Conservation (phyloP, 345 rosid genomes). For the Aethionema arabicum region DNA sequence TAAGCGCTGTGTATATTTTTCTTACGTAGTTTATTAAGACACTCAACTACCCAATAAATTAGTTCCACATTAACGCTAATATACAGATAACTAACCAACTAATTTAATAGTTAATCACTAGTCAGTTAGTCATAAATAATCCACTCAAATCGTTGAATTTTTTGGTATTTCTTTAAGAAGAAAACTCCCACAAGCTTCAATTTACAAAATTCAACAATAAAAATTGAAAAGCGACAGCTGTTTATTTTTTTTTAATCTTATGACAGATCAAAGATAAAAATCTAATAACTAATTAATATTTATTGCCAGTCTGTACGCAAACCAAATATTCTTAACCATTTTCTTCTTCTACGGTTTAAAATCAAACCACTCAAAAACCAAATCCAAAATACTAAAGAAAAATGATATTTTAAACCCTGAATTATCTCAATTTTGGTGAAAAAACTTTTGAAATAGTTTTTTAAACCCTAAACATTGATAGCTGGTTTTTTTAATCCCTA, state of each 20-base stretch:
- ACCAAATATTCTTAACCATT: slow-evolving; percentile 29
- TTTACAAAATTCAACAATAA: slow-evolving; percentile 24
- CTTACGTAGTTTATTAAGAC: background rate
- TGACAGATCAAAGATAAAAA: slow-evolving; percentile 18
- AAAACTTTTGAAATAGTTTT: too few species aligned
- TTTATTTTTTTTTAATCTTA: background rate
- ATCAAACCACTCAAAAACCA: slow-evolving; percentile 21
- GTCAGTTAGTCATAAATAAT: slow-evolving; percentile 1
- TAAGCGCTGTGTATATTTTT: too few species aligned
- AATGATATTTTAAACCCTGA: too few species aligned
- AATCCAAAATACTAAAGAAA: slow-evolving; percentile 4
- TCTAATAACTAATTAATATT: slow-evolving; percentile 21
- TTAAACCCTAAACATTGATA: too few species aligned
- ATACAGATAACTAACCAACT: slow-evolving; percentile 13
- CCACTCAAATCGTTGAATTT: background rate
- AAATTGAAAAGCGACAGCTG: slow-evolving; percentile 32
- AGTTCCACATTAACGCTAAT: background rate
- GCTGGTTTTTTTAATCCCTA: too few species aligned
- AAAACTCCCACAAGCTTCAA: slow-evolving; percentile 32
- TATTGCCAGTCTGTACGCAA: slow-evolving; percentile 39
- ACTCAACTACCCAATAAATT: background rate
- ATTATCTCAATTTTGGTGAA: too few species aligned
- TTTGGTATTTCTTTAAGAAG: slow-evolving; percentile 5
- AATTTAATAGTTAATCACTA: slow-evolving; percentile 8
- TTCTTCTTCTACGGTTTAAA: slow-evolving; percentile 30